phyloP scores from a whole-genome alignment of 139 green algal species.

The Dunaliella sp. region DNA sequence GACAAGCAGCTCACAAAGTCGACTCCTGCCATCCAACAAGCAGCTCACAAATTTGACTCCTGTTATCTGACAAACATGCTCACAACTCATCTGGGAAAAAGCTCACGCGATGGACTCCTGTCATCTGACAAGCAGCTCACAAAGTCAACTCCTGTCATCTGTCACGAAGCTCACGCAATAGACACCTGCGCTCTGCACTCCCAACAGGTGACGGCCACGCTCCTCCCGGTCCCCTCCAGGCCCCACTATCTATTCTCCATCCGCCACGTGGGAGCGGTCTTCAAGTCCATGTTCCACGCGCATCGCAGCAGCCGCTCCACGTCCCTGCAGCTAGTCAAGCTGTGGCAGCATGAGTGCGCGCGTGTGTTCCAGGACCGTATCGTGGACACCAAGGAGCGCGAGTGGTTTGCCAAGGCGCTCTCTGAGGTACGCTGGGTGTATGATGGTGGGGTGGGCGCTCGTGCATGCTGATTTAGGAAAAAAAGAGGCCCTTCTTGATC shows the following conservation, averaged over 20 bases:
- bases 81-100: no score
- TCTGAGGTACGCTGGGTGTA: no score
- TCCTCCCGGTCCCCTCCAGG: conserved; percentile 51
- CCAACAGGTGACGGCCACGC: conserved; percentile 19
- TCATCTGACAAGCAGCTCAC: no score
- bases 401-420: conserved; percentile 38
- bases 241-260: conserved; percentile 65
- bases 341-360: conserved; percentile 66
- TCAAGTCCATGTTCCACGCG: conserved; percentile 53
- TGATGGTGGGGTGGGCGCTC: no score
- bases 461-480: no score
- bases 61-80: no score
- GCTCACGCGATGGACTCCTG: no score
- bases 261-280: conserved; percentile 55
- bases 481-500: no score
- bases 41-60: no score
- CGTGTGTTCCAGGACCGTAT: conserved; percentile 71
- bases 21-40: no score
- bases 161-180: neutral
- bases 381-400: conserved; percentile 14
- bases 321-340: conserved; percentile 32
- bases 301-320: conserved; percentile 27
- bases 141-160: neutral
- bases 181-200: neutral
- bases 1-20: no score